Evolutionary conservation across 2,329 filamentous ascomycete genomes (phyloP).

Genomic region (Alternaria sp.): DNA sequence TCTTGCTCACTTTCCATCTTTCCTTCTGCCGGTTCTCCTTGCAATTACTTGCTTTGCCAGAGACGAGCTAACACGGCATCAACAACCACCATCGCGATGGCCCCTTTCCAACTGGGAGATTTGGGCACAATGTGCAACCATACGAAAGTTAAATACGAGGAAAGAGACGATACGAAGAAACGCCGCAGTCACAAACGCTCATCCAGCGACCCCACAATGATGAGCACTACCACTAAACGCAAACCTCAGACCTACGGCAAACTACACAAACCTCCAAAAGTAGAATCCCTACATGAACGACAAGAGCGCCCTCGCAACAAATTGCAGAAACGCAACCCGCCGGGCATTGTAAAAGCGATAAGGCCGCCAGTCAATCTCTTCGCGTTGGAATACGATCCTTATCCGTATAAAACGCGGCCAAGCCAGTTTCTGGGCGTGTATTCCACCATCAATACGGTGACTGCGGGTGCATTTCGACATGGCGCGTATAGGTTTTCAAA

Average conservation of each 20-base stretch:
- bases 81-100: slow-evolving; percentile 13
- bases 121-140: slow-evolving; percentile 23
- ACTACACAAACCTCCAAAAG: slow-evolving; percentile 29
- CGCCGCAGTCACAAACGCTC: slow-evolving; percentile 17
- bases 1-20: slow-evolving; percentile 5
- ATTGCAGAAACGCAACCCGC: slow-evolving; percentile 22
- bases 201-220: slow-evolving; percentile 16
- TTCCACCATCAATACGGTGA: slow-evolving; percentile 33
- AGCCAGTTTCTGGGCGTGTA: slow-evolving; percentile 35
- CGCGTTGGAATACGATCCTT: slow-evolving; percentile 34
- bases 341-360: neutral
- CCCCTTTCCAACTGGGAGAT: slow-evolving; percentile 17
- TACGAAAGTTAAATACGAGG: slow-evolving; percentile 24
- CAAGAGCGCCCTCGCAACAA: slow-evolving; percentile 25
- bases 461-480: slow-evolving; percentile 27
- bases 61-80: slow-evolving; percentile 9
- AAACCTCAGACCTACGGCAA: slow-evolving; percentile 20
- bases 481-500: slow-evolving; percentile 38
- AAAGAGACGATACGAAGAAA: slow-evolving; percentile 18
- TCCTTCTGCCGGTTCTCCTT: slow-evolving; percentile 9
- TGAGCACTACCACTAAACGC: neutral
- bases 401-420: slow-evolving; percentile 31
- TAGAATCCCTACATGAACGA: slow-evolving; percentile 19
- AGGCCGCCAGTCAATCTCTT: slow-evolving; percentile 12
- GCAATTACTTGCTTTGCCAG: slow-evolving; percentile 12